Base-by-base conservation (phyloP, 2,329 filamentous ascomycete genomes). In the Trichoderma aggressivum region DNA sequence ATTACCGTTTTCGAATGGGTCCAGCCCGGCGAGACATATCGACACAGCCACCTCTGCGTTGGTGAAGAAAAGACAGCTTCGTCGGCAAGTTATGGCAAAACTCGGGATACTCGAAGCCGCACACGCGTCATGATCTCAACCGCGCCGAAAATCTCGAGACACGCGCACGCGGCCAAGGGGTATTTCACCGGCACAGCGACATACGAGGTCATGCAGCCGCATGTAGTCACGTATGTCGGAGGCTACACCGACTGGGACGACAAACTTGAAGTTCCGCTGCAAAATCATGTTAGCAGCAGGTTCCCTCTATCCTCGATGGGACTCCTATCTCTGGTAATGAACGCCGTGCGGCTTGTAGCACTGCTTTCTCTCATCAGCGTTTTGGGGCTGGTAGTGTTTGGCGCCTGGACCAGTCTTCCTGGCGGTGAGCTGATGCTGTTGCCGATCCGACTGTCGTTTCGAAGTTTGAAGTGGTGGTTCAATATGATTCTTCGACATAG, bases 71-170 rank as follows among this genome's bases (percentile, higher is more conserved):
- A 71, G 53, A 53, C 64, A 32, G 21, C 11, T 2, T 58, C 61
- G 4, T 60, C 63, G 12, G 60, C n/a, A 16, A 65, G 5, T 14
- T 34, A n/a, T 4, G 30, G 18, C 7, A 16, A 18, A 1, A 10
- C 8, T 1, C 36, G n/a, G 1, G 62, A 32, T 16, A 24, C n/a
- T 26, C 32, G 58, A 3, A 75, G 68, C 50, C 32, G 64, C 32
- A 74, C 77, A 7, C 76, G 80, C n/a, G 75, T 81, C 39, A 80
- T 80, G 72, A 78, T 81, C n/a, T 76, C 76, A 3, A 74, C 77
- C 3, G 72, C 73, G 1, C 80, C 80, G 5, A 71, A 72, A 24
- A 75, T 80, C 26, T 59, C 73, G 55, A 75, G 74, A 14, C 68
- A 77, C 72, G 75, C 66, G 26, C 72, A 70, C 6, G 70, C 67